A percentile compares a stretch with the other conserved stretches of the same genome.
phyloP scores from a whole-genome alignment of 2,329 filamentous ascomycete genomes.

The Colletotrichum phormii region DNA sequence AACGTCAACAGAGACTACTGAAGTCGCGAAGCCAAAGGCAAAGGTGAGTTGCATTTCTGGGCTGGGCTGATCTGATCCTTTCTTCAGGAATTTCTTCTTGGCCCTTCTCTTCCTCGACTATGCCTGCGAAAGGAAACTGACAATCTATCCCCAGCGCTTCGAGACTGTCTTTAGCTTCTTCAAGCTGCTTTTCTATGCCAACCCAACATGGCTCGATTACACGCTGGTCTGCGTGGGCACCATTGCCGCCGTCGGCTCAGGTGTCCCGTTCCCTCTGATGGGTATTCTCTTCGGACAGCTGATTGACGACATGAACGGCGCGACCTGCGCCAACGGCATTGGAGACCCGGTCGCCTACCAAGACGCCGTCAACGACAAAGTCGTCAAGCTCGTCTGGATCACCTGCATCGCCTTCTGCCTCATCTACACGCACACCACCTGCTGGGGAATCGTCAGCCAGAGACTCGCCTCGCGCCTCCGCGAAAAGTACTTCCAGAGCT shows the following conservation, averaged over 20 bases:
- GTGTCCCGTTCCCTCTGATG: slow-evolving; percentile 66
- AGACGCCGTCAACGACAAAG: slow-evolving; percentile 57
- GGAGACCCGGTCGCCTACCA: slow-evolving; percentile 40
- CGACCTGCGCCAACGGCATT: slow-evolving; percentile 52
- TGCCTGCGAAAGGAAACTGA: not conserved
- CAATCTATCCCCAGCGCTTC: slow-evolving; percentile 5
- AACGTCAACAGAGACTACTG: not conserved
- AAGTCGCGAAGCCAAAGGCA: not conserved
- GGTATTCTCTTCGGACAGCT: slow-evolving; percentile 68
- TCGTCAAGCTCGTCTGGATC: slow-evolving; percentile 69
- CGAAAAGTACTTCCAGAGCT: slow-evolving; percentile 63
- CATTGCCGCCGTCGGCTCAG: slow-evolving; percentile 58
- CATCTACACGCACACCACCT: slow-evolving; percentile 69
- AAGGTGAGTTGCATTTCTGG: slow-evolving; percentile 6
- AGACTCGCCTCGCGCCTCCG: slow-evolving; percentile 68
- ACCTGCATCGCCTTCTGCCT: slow-evolving; percentile 68
- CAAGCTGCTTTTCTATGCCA: slow-evolving; percentile 22
- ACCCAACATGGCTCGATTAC: slow-evolving; percentile 37
- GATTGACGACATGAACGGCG: slow-evolving; percentile 63
- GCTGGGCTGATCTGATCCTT: not conserved
- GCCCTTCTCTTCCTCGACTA: too few species aligned
- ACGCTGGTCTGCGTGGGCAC: slow-evolving; percentile 33
- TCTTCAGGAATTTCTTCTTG: not conserved
- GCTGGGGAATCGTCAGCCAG: slow-evolving; percentile 68
- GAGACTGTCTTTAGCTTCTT: slow-evolving; percentile 24